Evolutionary conservation across 208 protist species (phyloP), one percentile per base, ranked within the genome.

Genomic region (Leishmania amazonensis): DNA sequence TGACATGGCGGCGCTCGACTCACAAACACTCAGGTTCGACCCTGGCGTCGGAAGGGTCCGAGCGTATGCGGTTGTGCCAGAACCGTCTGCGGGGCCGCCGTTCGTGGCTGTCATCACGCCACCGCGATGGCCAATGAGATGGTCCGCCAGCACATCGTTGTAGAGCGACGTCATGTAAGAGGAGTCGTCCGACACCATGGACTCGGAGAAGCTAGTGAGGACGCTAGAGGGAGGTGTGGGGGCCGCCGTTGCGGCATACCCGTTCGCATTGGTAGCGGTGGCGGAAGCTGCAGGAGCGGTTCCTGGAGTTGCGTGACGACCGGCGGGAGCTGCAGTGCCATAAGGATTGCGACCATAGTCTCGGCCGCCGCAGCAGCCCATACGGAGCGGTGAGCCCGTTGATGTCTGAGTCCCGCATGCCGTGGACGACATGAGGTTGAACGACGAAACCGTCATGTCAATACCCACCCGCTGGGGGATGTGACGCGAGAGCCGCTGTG

Each of bases 81-180:
- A 42, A 64, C 64, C 78, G 19, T 71, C 42, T 72, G 54, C 35
- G 60, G 67, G 72, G 31, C 54, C 53, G 58, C 53, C 58, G 57
- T 40, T 35, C 19, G 45, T 75, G 8, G 60, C 49, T n/a, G 73
- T 64, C 47, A 51, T 15, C 7, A 49, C 67, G 58, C 58, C 67
- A 73, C 49, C 47, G 11, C 74, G 74, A 72, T 79, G 75, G n/a
- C 79, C 83, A 79, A 81, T 88, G 54, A 97, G 90, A 49, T 96
- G 88, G 67, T 91, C 90, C 7, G 92, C 94, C n/a, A 97, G 86
- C 31, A 95, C 86, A 76, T 97, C 94, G 81, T 94, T 96, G 83
- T 97, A 97, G 40, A 97, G 87, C 28, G 94, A 97, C 7, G 91
- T 92, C 80, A 92, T 89, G 80, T 95, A 95, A 7, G 88, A 89